A percentile compares a stretch with the other conserved stretches of the same genome.
These are phyloP conservation scores for Debaryomyces sp. DNA, from an alignment of 1,139 yeast species.

Conservation along the genomic window DNA sequence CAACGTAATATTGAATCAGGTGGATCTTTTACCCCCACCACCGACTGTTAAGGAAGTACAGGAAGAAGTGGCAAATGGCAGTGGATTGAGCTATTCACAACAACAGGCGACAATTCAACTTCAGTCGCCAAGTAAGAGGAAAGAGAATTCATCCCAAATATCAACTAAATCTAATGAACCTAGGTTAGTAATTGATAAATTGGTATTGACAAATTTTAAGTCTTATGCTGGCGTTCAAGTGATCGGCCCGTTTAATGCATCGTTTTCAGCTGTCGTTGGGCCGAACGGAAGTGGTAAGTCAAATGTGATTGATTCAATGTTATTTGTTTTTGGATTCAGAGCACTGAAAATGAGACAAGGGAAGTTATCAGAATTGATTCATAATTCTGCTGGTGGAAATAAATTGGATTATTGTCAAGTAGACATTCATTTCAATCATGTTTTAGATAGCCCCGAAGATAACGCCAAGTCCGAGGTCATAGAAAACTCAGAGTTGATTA, in stretches of 20 bases:
- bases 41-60: neutral
- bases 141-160: conserved; percentile 19
- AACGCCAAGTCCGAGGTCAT: conserved; percentile 39
- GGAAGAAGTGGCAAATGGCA: conserved; percentile 1
- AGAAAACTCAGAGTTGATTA: conserved; percentile 62
- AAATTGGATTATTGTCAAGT: conserved; percentile 79
- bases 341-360: conserved; percentile 98
- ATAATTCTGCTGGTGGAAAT: conserved; percentile 71
- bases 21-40: conserved; percentile 2
- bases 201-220: conserved; percentile 84
- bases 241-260: conserved; percentile 92
- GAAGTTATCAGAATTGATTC: conserved; percentile 86
- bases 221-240: conserved; percentile 95
- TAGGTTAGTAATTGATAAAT: conserved; percentile 72
- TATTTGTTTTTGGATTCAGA: conserved; percentile 95
- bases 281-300: conserved; percentile 99
- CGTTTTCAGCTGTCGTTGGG: conserved; percentile 98
- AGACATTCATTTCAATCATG: conserved; percentile 87
- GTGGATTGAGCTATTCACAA: conserved; percentile 29
- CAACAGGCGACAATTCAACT: conserved; percentile 30
- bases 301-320: conserved; percentile 92
- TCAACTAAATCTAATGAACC: conserved; percentile 33
- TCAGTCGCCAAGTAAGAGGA: conserved; percentile 33
- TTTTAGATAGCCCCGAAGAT: conserved; percentile 59
- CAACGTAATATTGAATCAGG: conserved; percentile 9